Evolutionary conservation across 2,329 filamentous ascomycete species (phyloP).

Genomic region (Zelopaecilomyces penicillatus): DNA sequence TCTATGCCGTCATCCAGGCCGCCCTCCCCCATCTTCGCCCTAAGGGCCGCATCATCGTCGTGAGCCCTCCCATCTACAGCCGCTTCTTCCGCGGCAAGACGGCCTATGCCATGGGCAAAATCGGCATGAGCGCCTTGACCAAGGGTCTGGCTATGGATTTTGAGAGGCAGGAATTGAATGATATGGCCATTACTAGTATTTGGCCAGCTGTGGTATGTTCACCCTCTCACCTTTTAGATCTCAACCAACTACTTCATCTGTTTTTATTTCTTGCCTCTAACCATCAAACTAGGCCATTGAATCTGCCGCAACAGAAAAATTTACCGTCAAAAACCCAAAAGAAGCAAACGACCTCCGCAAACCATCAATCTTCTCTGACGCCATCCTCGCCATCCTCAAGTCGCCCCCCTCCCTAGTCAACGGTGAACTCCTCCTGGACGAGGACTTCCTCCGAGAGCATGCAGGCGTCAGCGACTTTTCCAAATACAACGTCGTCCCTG

Average conservation of each 20-base stretch:
- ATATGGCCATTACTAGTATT: slow-evolving; percentile 72
- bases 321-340: slow-evolving; percentile 34
- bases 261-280: not conserved
- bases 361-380: slow-evolving; percentile 69
- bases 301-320: slow-evolving; percentile 60
- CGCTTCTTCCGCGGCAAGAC: slow-evolving; percentile 82
- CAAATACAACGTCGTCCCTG: slow-evolving; percentile 61
- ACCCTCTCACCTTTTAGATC: not conserved
- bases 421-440: slow-evolving; percentile 65
- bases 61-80: slow-evolving; percentile 77
- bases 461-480: slow-evolving; percentile 61
- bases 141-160: slow-evolving; percentile 81
- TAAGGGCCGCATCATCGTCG: slow-evolving; percentile 62
- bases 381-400: slow-evolving; percentile 62
- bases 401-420: slow-evolving; percentile 56
- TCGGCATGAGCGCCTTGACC: slow-evolving; percentile 73
- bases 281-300: slow-evolving; percentile 47
- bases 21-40: slow-evolving; percentile 55
- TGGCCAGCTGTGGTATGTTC: slow-evolving; percentile 67
- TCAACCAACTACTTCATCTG: not conserved
- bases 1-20: slow-evolving; percentile 66
- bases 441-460: slow-evolving; percentile 66
- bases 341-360: slow-evolving; percentile 55
- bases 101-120: slow-evolving; percentile 70
- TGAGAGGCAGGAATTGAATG: slow-evolving; percentile 50